A percentile compares a stretch with the other conserved stretches of the same genome.
phyloP scores from a whole-genome alignment of 768 basidiomycete species.

The Tephrocybe sp. region DNA sequence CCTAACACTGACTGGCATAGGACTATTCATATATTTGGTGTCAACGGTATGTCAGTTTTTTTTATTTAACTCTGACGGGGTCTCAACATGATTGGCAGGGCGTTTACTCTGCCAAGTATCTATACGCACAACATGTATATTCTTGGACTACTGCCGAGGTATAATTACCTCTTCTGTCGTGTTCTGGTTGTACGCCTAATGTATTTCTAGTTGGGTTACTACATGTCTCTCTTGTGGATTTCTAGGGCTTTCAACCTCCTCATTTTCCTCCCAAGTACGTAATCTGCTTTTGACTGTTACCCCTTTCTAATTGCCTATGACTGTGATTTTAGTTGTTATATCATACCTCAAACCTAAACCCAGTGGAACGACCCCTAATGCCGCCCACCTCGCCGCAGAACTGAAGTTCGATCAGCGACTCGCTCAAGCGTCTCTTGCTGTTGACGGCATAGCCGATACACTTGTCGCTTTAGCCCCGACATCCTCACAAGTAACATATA shows the following conservation, averaged over 20 bases:
- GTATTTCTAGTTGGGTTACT: constrained; percentile 56
- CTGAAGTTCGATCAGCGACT: constrained; percentile 69
- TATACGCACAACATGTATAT: constrained; percentile 75
- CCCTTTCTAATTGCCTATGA: background rate
- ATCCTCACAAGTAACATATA: constrained; percentile 51
- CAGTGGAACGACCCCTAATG: constrained; percentile 25
- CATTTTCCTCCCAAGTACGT: constrained; percentile 65
- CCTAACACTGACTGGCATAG: constrained; percentile 63
- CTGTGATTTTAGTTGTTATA: constrained; percentile 47
- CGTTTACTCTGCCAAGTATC: constrained; percentile 70
- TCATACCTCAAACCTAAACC: constrained; percentile 55
- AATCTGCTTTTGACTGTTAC: background rate
- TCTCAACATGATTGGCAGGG: constrained; percentile 38
- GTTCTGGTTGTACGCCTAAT: background rate
- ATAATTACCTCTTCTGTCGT: constrained; percentile 7
- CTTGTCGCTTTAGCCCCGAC: constrained; percentile 54
- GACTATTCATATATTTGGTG: constrained; percentile 61
- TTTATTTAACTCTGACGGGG: background rate
- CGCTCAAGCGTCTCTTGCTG: constrained; percentile 57
- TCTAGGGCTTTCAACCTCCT: constrained; percentile 65
- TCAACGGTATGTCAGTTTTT: constrained; percentile 51
- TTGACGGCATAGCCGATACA: constrained; percentile 64
- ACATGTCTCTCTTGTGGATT: constrained; percentile 68
- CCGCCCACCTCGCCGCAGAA: constrained; percentile 52
- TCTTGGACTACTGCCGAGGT: constrained; percentile 62